Conservation (phyloP, 1,284 basidiomycete genomes). For the Stygiomarasmius scandens region DNA sequence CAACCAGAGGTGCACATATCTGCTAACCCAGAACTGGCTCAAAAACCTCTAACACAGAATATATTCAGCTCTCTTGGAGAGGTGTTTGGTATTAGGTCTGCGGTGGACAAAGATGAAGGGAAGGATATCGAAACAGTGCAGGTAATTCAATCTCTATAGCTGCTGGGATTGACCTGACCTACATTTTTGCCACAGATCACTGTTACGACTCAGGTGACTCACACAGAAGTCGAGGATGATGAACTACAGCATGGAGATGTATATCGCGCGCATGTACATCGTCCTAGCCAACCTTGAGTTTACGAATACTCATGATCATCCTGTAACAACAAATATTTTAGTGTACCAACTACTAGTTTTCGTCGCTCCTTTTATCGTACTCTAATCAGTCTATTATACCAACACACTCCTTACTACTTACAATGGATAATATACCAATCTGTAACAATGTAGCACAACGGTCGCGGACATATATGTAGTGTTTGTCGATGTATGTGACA, state of each 20-base stretch:
- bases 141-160: neutral
- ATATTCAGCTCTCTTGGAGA: neutral
- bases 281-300: neutral
- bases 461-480: neutral
- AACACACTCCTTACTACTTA: neutral
- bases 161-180: neutral
- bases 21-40: conserved; percentile 5
- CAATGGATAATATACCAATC: neutral
- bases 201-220: neutral
- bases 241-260: neutral
- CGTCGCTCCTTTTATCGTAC: neutral
- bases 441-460: neutral
- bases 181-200: neutral
- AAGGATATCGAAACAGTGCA: neutral
- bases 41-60: neutral
- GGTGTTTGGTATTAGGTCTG: neutral
- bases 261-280: neutral
- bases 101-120: neutral
- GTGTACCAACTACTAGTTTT: neutral
- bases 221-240: neutral
- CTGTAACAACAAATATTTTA: neutral
- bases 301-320: neutral
- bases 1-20: neutral
- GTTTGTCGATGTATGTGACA: neutral
- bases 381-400: neutral